These are phyloP conservation scores for Yamadazyma oceani DNA, from an alignment of 1,139 yeast species.

Conservation along the genomic window DNA sequence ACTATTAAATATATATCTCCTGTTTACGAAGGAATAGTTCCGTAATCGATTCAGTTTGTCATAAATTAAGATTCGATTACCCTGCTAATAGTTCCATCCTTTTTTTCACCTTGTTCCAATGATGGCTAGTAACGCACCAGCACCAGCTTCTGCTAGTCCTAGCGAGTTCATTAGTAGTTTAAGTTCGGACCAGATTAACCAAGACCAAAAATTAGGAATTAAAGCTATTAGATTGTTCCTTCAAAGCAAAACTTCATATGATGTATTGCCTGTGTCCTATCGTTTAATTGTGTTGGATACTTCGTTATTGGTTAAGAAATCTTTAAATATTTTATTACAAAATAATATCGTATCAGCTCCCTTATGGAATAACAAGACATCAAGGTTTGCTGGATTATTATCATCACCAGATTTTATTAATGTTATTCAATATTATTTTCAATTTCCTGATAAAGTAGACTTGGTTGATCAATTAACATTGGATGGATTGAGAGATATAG, in stretches of 20 bases:
- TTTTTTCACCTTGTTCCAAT: too few relatives aligned
- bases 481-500: slow-evolving; percentile 83
- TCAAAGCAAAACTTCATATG: slow-evolving; percentile 91
- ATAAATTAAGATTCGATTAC: too few relatives aligned
- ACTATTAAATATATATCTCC: too few relatives aligned
- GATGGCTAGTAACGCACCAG: slow-evolving; percentile 19
- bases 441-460: slow-evolving; percentile 87
- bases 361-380: slow-evolving; percentile 87
- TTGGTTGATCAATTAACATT: slow-evolving; percentile 83
- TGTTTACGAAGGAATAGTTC: too few relatives aligned
- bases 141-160: slow-evolving; percentile 17
- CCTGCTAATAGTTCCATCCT: too few relatives aligned
- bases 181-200: slow-evolving; percentile 45
- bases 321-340: slow-evolving; percentile 84
- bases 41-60: too few relatives aligned
- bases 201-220: slow-evolving; percentile 66
- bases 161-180: slow-evolving; percentile 46
- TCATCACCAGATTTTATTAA: slow-evolving; percentile 93
- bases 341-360: slow-evolving; percentile 97
- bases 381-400: slow-evolving; percentile 90
- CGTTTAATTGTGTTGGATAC: slow-evolving; percentile 93
- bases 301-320: slow-evolving; percentile 83
- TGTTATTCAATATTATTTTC: slow-evolving; percentile 92
- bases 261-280: slow-evolving; percentile 94
- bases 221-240: slow-evolving; percentile 80